phyloP scores from a whole-genome alignment of 129 eudicot genomes.

The Gnaphalium uliginosum region DNA sequence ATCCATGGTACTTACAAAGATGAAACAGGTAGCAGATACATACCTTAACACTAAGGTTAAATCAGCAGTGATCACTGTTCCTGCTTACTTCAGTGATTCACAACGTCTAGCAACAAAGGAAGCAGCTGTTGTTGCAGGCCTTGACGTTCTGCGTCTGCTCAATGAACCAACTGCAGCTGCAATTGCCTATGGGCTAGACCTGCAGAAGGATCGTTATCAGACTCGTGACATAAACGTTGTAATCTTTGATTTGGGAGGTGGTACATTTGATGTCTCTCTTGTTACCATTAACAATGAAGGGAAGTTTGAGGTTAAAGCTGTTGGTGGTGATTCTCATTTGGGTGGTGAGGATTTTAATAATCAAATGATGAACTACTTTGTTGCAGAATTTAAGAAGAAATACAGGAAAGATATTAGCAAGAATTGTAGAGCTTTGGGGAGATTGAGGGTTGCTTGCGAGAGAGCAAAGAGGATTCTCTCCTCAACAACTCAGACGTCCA shows the following conservation, averaged over 20 bases:
- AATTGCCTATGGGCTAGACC: slow-evolving; percentile 14
- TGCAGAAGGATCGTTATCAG: background rate
- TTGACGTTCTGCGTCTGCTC: background rate
- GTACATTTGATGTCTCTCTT: slow-evolving; percentile 14
- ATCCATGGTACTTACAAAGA: background rate
- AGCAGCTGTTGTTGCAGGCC: slow-evolving; percentile 50
- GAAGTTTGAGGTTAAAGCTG: background rate
- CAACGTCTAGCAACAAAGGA: slow-evolving; percentile 45
- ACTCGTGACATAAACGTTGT: background rate
- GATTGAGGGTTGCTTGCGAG: slow-evolving; percentile 3
- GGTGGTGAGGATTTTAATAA: background rate
- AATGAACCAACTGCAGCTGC: slow-evolving; percentile 30
- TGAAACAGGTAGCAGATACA: slow-evolving; percentile 33
- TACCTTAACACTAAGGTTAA: slow-evolving; percentile 34
- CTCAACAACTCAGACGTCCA: background rate
- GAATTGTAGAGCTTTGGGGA: slow-evolving; percentile 8
- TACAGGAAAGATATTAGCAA: background rate
- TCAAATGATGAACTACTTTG: slow-evolving; percentile 3
- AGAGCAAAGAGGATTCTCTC: background rate
- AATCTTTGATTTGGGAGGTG: background rate
- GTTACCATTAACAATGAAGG: background rate
- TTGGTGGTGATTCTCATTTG: background rate
- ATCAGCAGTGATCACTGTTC: slow-evolving; percentile 42
- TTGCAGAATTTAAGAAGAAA: background rate
- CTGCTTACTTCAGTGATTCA: background rate